Base-by-base conservation (phyloP, 176 grass and related monocot genomes). In the Bothriochloa decipiens region DNA sequence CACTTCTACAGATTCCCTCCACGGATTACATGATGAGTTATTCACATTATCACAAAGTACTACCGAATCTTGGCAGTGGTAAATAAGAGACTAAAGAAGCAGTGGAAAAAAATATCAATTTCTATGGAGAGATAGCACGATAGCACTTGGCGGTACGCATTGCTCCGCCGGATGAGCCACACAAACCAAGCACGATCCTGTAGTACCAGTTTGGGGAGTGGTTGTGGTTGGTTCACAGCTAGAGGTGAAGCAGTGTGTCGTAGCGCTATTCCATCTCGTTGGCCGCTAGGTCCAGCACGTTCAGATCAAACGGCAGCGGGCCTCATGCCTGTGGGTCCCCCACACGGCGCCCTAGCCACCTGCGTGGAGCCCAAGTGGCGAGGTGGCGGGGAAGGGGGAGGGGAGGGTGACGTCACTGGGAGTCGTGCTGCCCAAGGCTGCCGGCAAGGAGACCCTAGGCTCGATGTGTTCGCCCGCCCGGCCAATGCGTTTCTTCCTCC, bases 301-400 rank as follows among this genome's bases (percentile, higher is more conserved):
- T 94, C 92, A 94, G 92, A 92, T 94, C 92, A 81, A 94, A 94
- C 0, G 84, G 87, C 77, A 90, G 80, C 16, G 79, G 81, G 36
- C 29, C 29, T 32, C 29, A 32, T 32, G 29, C 29, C 29, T 32
- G 29, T 32, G 29, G 29, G 29, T 32, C 29, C 29, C 29, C 29
- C 29, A 32, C 29, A 32, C 29, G 29, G 29, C 29, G 29, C 29
- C 29, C 29, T 32, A 32, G 29, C 29, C 29, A 32, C 29, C 29
- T 32, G 29, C 39, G 0, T 7, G 39, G 7, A 4, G 39, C 39
- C 83, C 12, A 14, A 14, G 46, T 0, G 73, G 20, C 3, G 79
- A 46, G 16, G 83, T 85, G 20, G 81, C 81, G 29, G 81, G 36
- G 36, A 6, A 6, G 36, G 36, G 36, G 36, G 36, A 6, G 36